These are phyloP conservation scores for Meyerozyma smithsonii DNA, from an alignment of 1,139 yeast species.

Conservation along the genomic window DNA sequence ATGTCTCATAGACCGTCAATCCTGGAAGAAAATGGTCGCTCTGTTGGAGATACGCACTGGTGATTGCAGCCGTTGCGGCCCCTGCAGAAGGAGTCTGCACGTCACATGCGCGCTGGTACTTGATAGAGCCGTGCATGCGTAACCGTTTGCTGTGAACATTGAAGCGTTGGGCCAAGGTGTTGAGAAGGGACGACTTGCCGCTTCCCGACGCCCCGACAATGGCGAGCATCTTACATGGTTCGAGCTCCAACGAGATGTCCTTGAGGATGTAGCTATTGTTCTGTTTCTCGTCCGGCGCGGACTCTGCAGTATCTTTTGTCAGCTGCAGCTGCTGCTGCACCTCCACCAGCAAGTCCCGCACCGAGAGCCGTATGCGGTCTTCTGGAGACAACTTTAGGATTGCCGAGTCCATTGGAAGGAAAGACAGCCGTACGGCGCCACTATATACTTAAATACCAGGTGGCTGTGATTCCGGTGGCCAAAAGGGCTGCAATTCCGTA, in stretches of 20 bases:
- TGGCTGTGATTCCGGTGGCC: not conserved
- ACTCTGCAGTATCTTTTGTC: not conserved
- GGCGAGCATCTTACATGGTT: conserved; percentile 18
- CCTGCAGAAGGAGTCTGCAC: not conserved
- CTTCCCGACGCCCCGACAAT: conserved; percentile 25
- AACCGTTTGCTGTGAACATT: conserved; percentile 13
- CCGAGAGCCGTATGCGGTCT: not conserved
- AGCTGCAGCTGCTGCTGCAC: not conserved
- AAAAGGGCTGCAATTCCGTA: not conserved
- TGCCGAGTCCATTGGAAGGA: not conserved
- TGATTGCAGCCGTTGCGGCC: conserved; percentile 9
- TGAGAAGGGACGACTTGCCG: conserved; percentile 22
- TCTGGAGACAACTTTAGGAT: not conserved
- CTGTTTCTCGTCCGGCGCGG: not conserved
- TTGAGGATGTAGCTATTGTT: conserved; percentile 12
- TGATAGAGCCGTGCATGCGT: conserved; percentile 44
- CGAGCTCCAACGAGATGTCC: conserved; percentile 17
- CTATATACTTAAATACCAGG: not conserved
- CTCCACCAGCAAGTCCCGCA: not conserved
- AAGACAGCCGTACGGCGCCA: not conserved
- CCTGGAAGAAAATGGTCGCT: conserved; percentile 21
- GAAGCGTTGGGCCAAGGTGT: conserved; percentile 19
- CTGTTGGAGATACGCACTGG: conserved; percentile 20
- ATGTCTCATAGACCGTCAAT: conserved; percentile 18
- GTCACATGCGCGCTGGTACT: conserved; percentile 13